A percentile compares a stretch with the other conserved stretches of the same genome.
Conservation (phyloP, 768 basidiomycete species). For the Phlebiopsis flavidoalba region DNA sequence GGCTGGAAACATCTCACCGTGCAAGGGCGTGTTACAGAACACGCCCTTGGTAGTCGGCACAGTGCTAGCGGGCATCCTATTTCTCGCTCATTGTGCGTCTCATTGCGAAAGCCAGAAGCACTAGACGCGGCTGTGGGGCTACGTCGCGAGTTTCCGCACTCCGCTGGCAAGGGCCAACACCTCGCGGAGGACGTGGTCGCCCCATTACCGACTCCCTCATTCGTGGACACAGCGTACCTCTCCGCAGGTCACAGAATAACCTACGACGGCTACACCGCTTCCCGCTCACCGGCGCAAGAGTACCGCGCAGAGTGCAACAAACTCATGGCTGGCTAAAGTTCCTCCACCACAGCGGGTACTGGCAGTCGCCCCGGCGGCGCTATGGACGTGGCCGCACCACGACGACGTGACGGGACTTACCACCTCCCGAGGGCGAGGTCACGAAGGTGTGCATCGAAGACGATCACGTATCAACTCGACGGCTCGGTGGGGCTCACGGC, state of each 20-base stretch:
- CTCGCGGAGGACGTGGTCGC: constrained; percentile 12
- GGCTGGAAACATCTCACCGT: constrained; percentile 5
- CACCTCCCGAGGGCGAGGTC: constrained; percentile 7
- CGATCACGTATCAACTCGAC: constrained; percentile 69
- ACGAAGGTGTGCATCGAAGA: constrained; percentile 40
- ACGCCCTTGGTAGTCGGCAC: constrained; percentile 42
- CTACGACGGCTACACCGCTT: constrained; percentile 56
- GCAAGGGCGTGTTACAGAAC: constrained; percentile 13
- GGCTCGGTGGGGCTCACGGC: constrained; percentile 60
- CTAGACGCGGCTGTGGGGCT: constrained; percentile 42
- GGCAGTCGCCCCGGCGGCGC: constrained; percentile 31
- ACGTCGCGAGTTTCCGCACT: constrained; percentile 11
- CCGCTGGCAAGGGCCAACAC: constrained; percentile 5
- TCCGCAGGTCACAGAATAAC: constrained; percentile 32
- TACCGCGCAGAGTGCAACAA: constrained; percentile 55
- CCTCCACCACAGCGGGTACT: constrained; percentile 43
- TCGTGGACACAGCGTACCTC: constrained; percentile 17
- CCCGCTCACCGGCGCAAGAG: constrained; percentile 50
- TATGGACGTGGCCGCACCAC: constrained; percentile 28
- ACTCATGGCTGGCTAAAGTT: constrained; percentile 40
- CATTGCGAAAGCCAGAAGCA: constrained; percentile 43
- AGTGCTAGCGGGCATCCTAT: constrained; percentile 38
- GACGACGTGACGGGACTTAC: constrained; percentile 19
- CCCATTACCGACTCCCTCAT: constrained; percentile 14
- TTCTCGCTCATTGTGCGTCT: constrained; percentile 43